Percentiles rank a stretch among this genome's conserved stretches.
phyloP scores from a whole-genome alignment of 805 yeast genomes.

The Kluyveromyces starmeri region DNA sequence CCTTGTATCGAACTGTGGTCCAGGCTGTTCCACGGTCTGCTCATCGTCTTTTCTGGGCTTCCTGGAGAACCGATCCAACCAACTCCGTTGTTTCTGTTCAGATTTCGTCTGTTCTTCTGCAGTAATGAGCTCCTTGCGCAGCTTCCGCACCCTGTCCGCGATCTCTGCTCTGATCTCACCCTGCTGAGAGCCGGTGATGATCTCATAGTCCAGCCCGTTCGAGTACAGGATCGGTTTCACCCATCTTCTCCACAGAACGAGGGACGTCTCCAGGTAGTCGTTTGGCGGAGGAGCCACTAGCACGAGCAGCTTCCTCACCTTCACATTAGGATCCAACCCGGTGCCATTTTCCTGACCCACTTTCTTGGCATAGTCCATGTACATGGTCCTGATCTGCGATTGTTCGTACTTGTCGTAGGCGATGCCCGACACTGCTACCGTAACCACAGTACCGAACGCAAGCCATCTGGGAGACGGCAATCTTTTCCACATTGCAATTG shows the following conservation, averaged over 20 bases:
- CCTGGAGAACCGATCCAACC: neutral
- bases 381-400: conserved; percentile 42
- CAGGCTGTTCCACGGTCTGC: too few relatives aligned
- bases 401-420: conserved; percentile 74
- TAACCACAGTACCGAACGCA: conserved; percentile 72
- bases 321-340: conserved; percentile 38
- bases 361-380: conserved; percentile 53
- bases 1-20: conserved; percentile 28
- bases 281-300: conserved; percentile 97
- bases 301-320: conserved; percentile 71
- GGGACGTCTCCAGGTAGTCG: conserved; percentile 69
- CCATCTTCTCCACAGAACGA: conserved; percentile 65
- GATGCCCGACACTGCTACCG: conserved; percentile 62
- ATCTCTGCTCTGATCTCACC: conserved; percentile 80
- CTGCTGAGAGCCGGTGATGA: conserved; percentile 70
- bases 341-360: conserved; percentile 45
- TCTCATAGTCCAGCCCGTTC: conserved; percentile 75
- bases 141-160: conserved; percentile 69
- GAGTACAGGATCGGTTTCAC: conserved; percentile 81
- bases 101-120: conserved; percentile 6
- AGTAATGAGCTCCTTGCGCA: conserved; percentile 42
- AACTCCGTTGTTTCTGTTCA: neutral
- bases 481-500: conserved; percentile 3
- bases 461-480: conserved; percentile 91
- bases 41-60: too few relatives aligned